These are phyloP conservation scores for Neonectria faginata DNA, from an alignment of 2,329 filamentous ascomycete species.

Conservation along the genomic window DNA sequence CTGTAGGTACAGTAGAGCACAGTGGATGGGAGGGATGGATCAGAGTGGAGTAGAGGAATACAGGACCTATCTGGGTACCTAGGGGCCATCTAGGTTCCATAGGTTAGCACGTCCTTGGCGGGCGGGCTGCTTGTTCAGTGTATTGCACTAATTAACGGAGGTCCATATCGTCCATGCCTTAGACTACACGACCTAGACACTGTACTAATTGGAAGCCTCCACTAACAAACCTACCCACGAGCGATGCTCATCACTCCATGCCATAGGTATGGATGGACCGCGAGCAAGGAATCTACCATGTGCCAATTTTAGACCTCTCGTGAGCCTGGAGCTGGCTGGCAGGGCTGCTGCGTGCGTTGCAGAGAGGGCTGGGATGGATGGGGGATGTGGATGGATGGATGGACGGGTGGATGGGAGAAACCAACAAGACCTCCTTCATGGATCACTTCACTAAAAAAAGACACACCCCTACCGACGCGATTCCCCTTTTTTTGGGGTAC, in stretches of 20 bases:
- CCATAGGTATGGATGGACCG: background rate
- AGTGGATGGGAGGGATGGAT: constrained; percentile 28
- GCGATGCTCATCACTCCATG: background rate
- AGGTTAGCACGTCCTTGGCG: too few relatives aligned
- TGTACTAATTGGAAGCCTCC: constrained; percentile 23
- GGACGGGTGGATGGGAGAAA: constrained; percentile 7
- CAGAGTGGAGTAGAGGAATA: background rate
- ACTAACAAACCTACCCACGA: constrained; percentile 19
- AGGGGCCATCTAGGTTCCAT: too few relatives aligned
- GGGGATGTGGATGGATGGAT: constrained; percentile 5
- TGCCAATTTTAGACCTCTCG: too few relatives aligned
- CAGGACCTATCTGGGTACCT: background rate
- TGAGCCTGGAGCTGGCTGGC: constrained; percentile 21
- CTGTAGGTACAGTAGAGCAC: constrained; percentile 14
- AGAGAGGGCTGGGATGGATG: constrained; percentile 24
- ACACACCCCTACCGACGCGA: constrained; percentile 18
- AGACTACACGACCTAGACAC: constrained; percentile 8
- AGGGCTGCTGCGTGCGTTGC: constrained; percentile 28
- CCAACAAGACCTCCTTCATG: constrained; percentile 17
- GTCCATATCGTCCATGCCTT: constrained; percentile 6
- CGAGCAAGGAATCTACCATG: background rate
- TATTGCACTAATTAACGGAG: constrained; percentile 7
- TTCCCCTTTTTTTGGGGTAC: constrained; percentile 7
- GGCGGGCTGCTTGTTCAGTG: constrained; percentile 24
- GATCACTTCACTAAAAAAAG: constrained; percentile 30